These are phyloP conservation scores for Coemansia erecta DNA, from an alignment of 192 early-diverging fungal genomes.

Conservation along the genomic window DNA sequence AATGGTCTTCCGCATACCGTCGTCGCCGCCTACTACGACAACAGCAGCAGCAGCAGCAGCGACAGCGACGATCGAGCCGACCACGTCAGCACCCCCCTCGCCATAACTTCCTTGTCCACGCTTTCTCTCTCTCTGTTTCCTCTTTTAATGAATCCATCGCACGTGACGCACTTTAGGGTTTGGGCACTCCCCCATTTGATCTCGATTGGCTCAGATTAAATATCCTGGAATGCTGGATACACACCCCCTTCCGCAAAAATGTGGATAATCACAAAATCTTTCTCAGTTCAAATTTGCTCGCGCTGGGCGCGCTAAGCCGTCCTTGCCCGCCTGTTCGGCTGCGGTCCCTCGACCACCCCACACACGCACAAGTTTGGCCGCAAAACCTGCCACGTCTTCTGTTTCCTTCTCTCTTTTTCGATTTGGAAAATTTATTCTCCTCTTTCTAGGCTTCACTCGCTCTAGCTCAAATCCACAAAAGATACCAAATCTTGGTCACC, in stretches of 20 bases:
- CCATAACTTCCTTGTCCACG: background rate
- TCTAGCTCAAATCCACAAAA: slow-evolving; percentile 8
- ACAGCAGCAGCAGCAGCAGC: background rate
- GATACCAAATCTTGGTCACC: slow-evolving; percentile 51
- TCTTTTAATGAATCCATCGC: background rate
- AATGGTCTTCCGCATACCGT: slow-evolving; percentile 70
- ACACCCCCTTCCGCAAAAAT: slow-evolving; percentile 4
- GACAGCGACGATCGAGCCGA: background rate
- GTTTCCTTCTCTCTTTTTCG: slow-evolving; percentile 16
- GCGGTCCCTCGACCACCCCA: no score
- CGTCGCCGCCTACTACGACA: background rate
- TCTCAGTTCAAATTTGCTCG: background rate
- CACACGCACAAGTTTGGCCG: background rate
- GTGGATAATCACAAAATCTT: slow-evolving; percentile 2
- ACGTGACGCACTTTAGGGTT: slow-evolving; percentile 36
- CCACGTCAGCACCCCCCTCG: background rate
- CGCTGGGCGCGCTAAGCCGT: no score
- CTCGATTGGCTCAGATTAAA: background rate
- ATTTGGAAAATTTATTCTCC: slow-evolving; percentile 11
- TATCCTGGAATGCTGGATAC: no score
- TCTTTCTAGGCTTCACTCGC: slow-evolving; percentile 3
- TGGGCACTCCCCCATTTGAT: background rate
- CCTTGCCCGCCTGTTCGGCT: no score
- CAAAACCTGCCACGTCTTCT: slow-evolving; percentile 1
- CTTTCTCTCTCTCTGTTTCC: slow-evolving; percentile 2